Evolutionary conservation across 352 stramenopile genomes (phyloP), one percentile per base, ranked within the genome.

Genomic region (Thalassiosira ordinaria): DNA sequence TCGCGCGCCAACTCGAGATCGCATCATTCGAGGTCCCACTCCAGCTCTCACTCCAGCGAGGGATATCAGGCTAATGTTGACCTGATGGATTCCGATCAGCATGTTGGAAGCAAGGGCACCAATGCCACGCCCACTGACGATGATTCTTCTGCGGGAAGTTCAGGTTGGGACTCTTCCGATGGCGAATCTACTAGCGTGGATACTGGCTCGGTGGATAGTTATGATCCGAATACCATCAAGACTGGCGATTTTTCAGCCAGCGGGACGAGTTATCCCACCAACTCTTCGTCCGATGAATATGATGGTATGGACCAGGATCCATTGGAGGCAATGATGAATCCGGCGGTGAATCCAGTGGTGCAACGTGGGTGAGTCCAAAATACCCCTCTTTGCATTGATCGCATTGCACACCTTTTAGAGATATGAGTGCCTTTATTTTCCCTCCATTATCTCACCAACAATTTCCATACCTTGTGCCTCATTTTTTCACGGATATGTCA

Each of bases 111-210:
- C 33, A 41, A 53, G 20, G 31, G 29, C 13, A 59, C 41, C 11
- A 49, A 60, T 2, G 47, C 31, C 33, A 53, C 46, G 16, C 47
- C 51, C 0, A 41, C 18, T n/a, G 75, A 70, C n/a, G 75, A 80
- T 57, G 70, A 76, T 3, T 78, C 70, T 14, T 81, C 77, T 1
- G 77, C 64, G 26, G 71, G 77, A 47, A 80, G 68, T 11, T 81
- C 70, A 47, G 69, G 75, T 41, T 84, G 75, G 75, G 59, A 78
- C 22, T 69, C 44, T 35, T 74, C 68, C 8, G 53, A 65, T n/a
- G 75, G 67, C 26, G 56, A 78, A 11, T 84, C 74, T 26, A n/a
- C n/a, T n/a, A 61, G 44, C 2, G 64, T 56, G 3, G 59, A 68
- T 55, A 74, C 65, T 9, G 59, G 63, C 26, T 73, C 49, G 9